Conservation (phyloP, 2,329 filamentous ascomycete genomes). For the Botrytis byssoidea region DNA sequence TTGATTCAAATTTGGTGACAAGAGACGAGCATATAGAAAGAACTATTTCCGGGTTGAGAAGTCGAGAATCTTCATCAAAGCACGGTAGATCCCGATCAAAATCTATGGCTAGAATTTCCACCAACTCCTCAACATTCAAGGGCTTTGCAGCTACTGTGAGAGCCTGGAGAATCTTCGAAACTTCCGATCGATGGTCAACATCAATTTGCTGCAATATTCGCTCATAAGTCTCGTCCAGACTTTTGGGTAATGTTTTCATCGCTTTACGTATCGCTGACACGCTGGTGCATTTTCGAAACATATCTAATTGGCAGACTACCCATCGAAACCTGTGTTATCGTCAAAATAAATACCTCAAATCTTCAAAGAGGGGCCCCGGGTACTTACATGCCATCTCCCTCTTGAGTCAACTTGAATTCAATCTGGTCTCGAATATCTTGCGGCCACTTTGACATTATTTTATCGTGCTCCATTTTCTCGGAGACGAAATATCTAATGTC, state of each 20-base stretch:
- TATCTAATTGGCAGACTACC: conserved; percentile 41
- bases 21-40: conserved; percentile 28
- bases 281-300: conserved; percentile 31
- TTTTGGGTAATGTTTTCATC: conserved; percentile 39
- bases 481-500: conserved; percentile 38
- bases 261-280: conserved; percentile 32
- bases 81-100: conserved; percentile 24
- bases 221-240: conserved; percentile 41
- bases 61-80: conserved; percentile 40
- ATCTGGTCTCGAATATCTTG: conserved; percentile 34
- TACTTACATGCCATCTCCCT: conserved; percentile 40
- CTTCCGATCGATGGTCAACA: conserved; percentile 23
- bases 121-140: conserved; percentile 34
- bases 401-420: conserved; percentile 31
- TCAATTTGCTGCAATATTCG: conserved; percentile 38
- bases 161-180: conserved; percentile 32
- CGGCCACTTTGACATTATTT: conserved; percentile 33
- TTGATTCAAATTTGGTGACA: conserved; percentile 20
- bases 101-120: conserved; percentile 38
- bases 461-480: conserved; percentile 31
- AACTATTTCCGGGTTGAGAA: conserved; percentile 39
- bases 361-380: background rate
- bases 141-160: conserved; percentile 30
- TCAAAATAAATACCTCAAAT: background rate
- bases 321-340: conserved; percentile 39